phyloP scores from a whole-genome alignment of 148 eudicot genomes.

The Vaccinium macrocarpon region DNA sequence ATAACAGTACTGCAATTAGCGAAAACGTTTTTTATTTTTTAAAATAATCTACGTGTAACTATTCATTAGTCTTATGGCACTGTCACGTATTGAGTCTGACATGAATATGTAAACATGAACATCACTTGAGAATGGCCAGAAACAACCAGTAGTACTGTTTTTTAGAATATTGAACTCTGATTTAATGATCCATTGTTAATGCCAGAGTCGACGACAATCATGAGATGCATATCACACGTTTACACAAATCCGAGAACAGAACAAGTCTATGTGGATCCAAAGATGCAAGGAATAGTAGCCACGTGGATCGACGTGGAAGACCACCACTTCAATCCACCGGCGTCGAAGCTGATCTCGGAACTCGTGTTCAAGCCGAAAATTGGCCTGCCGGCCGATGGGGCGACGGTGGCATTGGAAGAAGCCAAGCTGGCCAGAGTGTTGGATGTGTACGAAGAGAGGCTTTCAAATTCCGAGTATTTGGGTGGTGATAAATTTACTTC shows the following conservation, averaged over 20 bases:
- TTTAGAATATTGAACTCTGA: background rate
- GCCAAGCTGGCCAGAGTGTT: conserved; percentile 20
- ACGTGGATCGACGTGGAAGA: conserved; percentile 45
- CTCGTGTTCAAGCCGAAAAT: conserved; percentile 18
- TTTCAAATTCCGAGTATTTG: conserved; percentile 15
- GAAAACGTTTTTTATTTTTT: no score
- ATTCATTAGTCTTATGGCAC: no score
- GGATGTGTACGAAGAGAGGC: conserved; percentile 35
- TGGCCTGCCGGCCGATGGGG: background rate
- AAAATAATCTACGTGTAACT: no score
- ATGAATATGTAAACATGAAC: background rate
- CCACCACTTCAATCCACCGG: conserved; percentile 29
- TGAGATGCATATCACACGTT: conserved; percentile 28
- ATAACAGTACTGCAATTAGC: no score
- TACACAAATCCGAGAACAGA: conserved; percentile 24
- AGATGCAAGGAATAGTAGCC: conserved; percentile 23
- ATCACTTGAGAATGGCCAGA: background rate
- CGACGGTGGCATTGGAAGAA: conserved; percentile 10
- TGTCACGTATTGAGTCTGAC: no score
- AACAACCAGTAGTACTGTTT: no score
- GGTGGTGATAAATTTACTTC: conserved; percentile 39
- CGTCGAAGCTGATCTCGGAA: conserved; percentile 26
- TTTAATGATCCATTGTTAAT: background rate
- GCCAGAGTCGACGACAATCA: conserved; percentile 43
- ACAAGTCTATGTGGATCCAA: conserved; percentile 26